Percentiles rank a stretch among this genome's conserved stretches.
Conservation (phyloP, 371 early-diverging fungal species). For the Nematocida sp. region DNA sequence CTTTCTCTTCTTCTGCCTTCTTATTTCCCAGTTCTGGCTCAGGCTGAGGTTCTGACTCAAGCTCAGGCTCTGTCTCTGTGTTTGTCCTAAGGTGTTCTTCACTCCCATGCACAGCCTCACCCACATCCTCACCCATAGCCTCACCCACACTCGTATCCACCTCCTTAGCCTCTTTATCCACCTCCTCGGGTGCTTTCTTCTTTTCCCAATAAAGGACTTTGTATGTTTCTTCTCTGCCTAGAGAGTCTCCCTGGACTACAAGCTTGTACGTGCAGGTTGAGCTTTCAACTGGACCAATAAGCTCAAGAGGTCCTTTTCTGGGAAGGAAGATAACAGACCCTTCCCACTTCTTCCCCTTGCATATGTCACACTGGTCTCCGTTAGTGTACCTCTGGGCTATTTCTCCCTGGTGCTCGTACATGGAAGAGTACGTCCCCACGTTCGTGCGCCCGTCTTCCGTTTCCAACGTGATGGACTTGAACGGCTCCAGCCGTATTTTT, state of each 20-base stretch:
- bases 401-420: neutral
- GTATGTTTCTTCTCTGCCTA: constrained; percentile 20
- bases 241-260: constrained; percentile 14
- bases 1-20: too few species aligned
- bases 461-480: constrained; percentile 20
- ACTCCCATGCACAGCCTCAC: too few species aligned
- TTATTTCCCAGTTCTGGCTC: too few species aligned
- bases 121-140: too few species aligned
- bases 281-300: constrained; percentile 40
- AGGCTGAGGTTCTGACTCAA: too few species aligned
- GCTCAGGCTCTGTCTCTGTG: too few species aligned
- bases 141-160: too few species aligned
- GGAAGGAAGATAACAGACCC: constrained; percentile 18
- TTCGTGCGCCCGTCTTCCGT: constrained; percentile 32
- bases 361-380: constrained; percentile 45
- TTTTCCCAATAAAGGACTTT: too few species aligned
- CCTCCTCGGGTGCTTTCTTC: too few species aligned
- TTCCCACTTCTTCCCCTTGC: constrained; percentile 37
- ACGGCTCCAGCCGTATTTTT: constrained; percentile 32
- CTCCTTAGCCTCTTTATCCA: too few species aligned
- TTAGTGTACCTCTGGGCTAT: constrained; percentile 29
- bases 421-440: constrained; percentile 23
- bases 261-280: constrained; percentile 46
- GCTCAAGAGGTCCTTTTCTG: constrained; percentile 6
- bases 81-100: too few species aligned